phyloP scores from a whole-genome alignment of 1,284 basidiomycete genomes.

The Fistulina hepatica region DNA sequence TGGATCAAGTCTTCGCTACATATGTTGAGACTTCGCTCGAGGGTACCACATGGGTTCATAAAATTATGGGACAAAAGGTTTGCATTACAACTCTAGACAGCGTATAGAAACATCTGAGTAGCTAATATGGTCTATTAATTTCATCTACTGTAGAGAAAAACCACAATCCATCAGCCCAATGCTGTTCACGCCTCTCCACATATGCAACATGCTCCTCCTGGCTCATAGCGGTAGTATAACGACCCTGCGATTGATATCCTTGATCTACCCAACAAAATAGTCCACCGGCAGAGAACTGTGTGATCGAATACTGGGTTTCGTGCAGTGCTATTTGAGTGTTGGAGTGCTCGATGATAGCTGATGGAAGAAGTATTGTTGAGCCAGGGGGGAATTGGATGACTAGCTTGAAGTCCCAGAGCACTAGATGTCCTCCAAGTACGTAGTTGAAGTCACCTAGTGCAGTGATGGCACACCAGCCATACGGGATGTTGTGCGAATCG shows the following conservation, averaged over 20 bases:
- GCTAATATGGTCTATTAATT: too few relatives aligned
- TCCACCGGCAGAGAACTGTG: constrained; percentile 7
- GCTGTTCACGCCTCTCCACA: too few relatives aligned
- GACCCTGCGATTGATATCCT: not conserved
- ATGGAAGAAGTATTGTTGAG: constrained; percentile 4
- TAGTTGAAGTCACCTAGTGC: constrained; percentile 5
- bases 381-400: constrained; percentile 6
- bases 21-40: too few relatives aligned
- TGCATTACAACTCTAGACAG: too few relatives aligned
- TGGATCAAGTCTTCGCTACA: too few relatives aligned
- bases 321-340: constrained; percentile 5
- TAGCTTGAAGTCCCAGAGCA: constrained; percentile 1
- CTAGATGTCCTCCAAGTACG: not conserved
- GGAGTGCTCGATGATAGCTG: constrained; percentile 7
- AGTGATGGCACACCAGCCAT: constrained; percentile 7
- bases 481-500: not conserved
- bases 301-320: constrained; percentile 7
- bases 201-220: too few relatives aligned
- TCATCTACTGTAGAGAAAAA: too few relatives aligned
- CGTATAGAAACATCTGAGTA: too few relatives aligned
- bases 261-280: constrained; percentile 7
- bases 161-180: too few relatives aligned
- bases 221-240: too few relatives aligned
- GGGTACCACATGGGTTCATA: too few relatives aligned
- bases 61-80: too few relatives aligned